Conservation (phyloP, 495 filamentous ascomycete genomes). For the Hypoxylon fragiforme region DNA sequence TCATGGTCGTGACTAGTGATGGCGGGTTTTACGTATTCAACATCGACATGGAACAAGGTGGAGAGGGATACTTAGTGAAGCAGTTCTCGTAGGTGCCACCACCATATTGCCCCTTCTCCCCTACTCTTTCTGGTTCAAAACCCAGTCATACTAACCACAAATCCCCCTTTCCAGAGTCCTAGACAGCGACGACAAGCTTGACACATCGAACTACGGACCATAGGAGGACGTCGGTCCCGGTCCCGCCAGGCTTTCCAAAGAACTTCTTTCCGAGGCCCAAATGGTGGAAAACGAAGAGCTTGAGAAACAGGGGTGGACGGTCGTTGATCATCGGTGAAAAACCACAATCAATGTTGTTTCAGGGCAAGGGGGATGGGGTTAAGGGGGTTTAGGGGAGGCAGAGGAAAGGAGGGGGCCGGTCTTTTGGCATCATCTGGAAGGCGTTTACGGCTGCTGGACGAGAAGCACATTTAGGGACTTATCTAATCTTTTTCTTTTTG, state of each 20-base stretch:
- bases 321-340: neutral
- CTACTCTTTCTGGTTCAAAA: too few relatives aligned
- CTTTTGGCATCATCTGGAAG: too few relatives aligned
- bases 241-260: neutral
- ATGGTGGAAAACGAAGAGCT: neutral
- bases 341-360: too few relatives aligned
- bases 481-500: too few relatives aligned
- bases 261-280: neutral
- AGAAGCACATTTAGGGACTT: too few relatives aligned
- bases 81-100: slow-evolving; percentile 74
- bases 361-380: too few relatives aligned
- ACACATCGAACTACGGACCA: slow-evolving; percentile 45
- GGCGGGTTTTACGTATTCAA: slow-evolving; percentile 93
- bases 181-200: slow-evolving; percentile 55
- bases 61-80: slow-evolving; percentile 88
- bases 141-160: too few relatives aligned
- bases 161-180: slow-evolving; percentile 45
- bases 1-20: slow-evolving; percentile 98
- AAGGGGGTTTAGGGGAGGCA: too few relatives aligned
- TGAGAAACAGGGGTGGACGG: neutral
- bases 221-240: slow-evolving; percentile 16
- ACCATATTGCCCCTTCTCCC: slow-evolving; percentile 4
- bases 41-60: slow-evolving; percentile 91
- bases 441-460: too few relatives aligned
- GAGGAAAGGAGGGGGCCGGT: too few relatives aligned